Conservation (phyloP, 306 rosid species). For the Gastrolobium villosum region DNA sequence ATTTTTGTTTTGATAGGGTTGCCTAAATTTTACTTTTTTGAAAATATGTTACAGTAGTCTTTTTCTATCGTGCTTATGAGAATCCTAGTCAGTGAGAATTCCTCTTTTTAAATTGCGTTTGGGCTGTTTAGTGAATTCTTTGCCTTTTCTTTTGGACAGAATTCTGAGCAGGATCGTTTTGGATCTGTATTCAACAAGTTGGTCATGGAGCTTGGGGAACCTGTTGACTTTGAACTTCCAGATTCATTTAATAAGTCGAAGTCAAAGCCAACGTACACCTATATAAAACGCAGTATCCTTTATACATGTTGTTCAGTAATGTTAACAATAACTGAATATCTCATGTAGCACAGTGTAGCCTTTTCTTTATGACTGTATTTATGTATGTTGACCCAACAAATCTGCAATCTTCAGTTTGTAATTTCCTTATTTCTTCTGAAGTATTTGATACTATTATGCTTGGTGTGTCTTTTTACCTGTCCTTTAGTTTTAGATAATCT, state of each 20-base stretch:
- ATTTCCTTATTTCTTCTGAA: slow-evolving; percentile 10
- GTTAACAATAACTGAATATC: background rate
- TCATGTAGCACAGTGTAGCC: slow-evolving; percentile 11
- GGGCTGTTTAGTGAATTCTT: slow-evolving; percentile 41
- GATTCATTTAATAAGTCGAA: slow-evolving; percentile 71
- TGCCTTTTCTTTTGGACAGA: slow-evolving; percentile 59
- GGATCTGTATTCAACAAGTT: slow-evolving; percentile 78
- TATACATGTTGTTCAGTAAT: slow-evolving; percentile 8
- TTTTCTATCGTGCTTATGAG: background rate
- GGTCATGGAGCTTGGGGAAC: slow-evolving; percentile 70
- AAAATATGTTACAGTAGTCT: slow-evolving; percentile 14
- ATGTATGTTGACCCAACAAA: slow-evolving; percentile 28
- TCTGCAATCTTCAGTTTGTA: slow-evolving; percentile 20
- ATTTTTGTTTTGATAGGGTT: slow-evolving; percentile 27
- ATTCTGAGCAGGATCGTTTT: slow-evolving; percentile 63
- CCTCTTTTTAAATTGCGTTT: slow-evolving; percentile 5
- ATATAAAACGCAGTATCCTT: slow-evolving; percentile 97
- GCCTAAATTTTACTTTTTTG: background rate
- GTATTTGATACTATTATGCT: slow-evolving; percentile 6
- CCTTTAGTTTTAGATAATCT: slow-evolving; percentile 19
- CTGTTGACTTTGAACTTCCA: slow-evolving; percentile 92
- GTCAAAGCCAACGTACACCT: slow-evolving; percentile 63
- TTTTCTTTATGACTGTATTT: slow-evolving; percentile 13
- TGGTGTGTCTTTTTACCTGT: slow-evolving; percentile 33
- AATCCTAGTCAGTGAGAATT: slow-evolving; percentile 18